These are phyloP conservation scores for Coniochaeta sp. DNA, from an alignment of 2,329 filamentous ascomycete genomes.

Conservation along the genomic window DNA sequence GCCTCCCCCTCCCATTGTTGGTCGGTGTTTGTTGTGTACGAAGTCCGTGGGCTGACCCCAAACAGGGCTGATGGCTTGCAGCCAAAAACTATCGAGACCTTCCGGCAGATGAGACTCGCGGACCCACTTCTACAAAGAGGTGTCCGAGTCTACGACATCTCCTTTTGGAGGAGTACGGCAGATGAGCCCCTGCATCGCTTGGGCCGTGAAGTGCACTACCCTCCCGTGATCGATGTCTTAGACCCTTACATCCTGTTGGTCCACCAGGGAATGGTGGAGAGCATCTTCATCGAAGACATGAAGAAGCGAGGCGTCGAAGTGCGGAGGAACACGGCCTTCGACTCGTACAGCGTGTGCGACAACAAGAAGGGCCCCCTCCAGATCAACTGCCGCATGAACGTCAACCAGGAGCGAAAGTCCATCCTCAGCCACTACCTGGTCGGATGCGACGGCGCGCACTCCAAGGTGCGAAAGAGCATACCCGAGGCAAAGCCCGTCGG, in stretches of 20 bases:
- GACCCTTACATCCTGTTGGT: slow-evolving; percentile 51
- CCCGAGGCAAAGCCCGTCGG: slow-evolving; percentile 47
- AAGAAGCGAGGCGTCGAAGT: slow-evolving; percentile 56
- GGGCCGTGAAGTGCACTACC: slow-evolving; percentile 63
- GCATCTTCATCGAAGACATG: slow-evolving; percentile 62
- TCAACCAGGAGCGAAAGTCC: slow-evolving; percentile 37
- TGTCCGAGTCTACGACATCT: slow-evolving; percentile 66
- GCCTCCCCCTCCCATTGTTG: too few species aligned
- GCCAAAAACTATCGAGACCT: slow-evolving; percentile 72
- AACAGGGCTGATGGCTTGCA: slow-evolving; percentile 64
- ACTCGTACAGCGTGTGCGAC: slow-evolving; percentile 43
- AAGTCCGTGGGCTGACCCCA: not conserved
- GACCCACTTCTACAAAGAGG: slow-evolving; percentile 59
- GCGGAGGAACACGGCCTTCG: slow-evolving; percentile 56
- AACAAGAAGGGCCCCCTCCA: slow-evolving; percentile 33
- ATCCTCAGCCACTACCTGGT: slow-evolving; percentile 58
- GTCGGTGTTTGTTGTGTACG: not conserved
- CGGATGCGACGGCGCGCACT: slow-evolving; percentile 69
- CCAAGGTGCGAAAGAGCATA: slow-evolving; percentile 60
- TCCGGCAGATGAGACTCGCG: slow-evolving; percentile 66
- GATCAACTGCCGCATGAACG: slow-evolving; percentile 43
- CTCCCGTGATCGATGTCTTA: slow-evolving; percentile 48
- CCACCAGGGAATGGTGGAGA: slow-evolving; percentile 72
- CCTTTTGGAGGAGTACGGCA: slow-evolving; percentile 57
- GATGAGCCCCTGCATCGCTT: slow-evolving; percentile 49